These are phyloP conservation scores for Suillus hirtellus DNA, from an alignment of 768 basidiomycete genomes.

Conservation along the genomic window DNA sequence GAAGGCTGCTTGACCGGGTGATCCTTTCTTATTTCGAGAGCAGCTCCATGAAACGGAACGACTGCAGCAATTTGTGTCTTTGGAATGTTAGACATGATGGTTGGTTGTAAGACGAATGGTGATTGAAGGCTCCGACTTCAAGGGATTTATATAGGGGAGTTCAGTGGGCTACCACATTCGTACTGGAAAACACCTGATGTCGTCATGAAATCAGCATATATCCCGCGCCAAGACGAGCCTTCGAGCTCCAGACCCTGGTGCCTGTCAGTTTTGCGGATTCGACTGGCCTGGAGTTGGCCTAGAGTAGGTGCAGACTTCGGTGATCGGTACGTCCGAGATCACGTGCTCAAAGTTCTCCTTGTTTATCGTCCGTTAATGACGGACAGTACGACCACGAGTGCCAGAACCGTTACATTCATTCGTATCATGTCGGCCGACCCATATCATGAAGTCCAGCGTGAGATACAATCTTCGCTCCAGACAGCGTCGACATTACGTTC, in stretches of 20 bases:
- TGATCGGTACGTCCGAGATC: constrained; percentile 5
- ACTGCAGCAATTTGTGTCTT: constrained; percentile 45
- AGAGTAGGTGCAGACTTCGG: no score
- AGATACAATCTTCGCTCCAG: constrained; percentile 76
- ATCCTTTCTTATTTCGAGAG: constrained; percentile 39
- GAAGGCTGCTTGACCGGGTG: constrained; percentile 56
- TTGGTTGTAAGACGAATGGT: constrained; percentile 3
- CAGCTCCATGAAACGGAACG: constrained; percentile 30
- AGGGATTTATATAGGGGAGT: no score
- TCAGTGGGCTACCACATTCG: no score
- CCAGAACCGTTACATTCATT: neutral
- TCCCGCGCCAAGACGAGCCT: no score
- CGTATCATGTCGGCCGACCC: constrained; percentile 71
- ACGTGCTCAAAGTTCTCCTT: neutral
- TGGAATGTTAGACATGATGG: constrained; percentile 35
- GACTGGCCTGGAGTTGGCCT: no score
- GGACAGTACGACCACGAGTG: neutral
- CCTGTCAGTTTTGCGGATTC: no score
- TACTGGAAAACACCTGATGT: no score
- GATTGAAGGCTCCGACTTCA: no score
- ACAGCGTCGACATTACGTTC: constrained; percentile 68
- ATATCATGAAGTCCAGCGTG: constrained; percentile 83
- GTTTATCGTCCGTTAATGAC: neutral
- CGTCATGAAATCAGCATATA: no score
- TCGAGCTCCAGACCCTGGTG: no score